Evolutionary conservation across 306 rosid genomes (phyloP), one percentile per base, ranked within the genome.

Genomic region (Prunus armeniaca): DNA sequence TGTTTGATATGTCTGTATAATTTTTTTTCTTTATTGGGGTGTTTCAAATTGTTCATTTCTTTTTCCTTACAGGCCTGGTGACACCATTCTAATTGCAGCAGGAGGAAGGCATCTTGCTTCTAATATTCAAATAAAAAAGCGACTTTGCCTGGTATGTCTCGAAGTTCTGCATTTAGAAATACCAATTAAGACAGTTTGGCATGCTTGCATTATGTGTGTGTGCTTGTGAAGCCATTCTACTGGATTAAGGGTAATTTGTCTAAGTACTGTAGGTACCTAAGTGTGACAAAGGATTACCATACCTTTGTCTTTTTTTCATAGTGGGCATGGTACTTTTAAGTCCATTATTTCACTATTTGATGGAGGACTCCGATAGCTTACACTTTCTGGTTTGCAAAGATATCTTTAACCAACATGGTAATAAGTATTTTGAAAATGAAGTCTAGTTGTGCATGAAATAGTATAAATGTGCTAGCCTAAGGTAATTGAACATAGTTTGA

Each of bases 31-130:
- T 47, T 57, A 13, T 10, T 51, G 81, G 49, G 30, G 9, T 72
- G 28, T 1, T 72, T 73, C 51, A 43, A 78, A 69, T 30, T 75
- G 78, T 79, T 74, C 34, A 17, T 43, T 24, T 69, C 70, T 72
- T 79, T 43, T 10, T 52, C 65, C 46, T 75, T 81, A 34, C 86
- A 95, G 98, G 81, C 96, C 96, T n/a, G 97, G 97, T 1, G 98
- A 95, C 72, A 95, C 97, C 56, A 92, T 95, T 86, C 87, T 95
- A 82, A 86, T 95, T 83, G 92, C 93, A 51, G 91, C 97, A 63
- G 96, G 98, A 9, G 93, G 98, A 66, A 84, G 56, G 84, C 96
- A 95, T 84, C 50, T 24, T 62, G 91, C 91, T 52, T 82, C 91
- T n/a, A 91, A 89, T 80, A 92, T 95, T 83, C 98, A 90, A 85